Evolutionary conservation across 2,329 filamentous ascomycete species (phyloP), one percentile per base, ranked within the genome.

Genomic region (Colletotrichum cereale): DNA sequence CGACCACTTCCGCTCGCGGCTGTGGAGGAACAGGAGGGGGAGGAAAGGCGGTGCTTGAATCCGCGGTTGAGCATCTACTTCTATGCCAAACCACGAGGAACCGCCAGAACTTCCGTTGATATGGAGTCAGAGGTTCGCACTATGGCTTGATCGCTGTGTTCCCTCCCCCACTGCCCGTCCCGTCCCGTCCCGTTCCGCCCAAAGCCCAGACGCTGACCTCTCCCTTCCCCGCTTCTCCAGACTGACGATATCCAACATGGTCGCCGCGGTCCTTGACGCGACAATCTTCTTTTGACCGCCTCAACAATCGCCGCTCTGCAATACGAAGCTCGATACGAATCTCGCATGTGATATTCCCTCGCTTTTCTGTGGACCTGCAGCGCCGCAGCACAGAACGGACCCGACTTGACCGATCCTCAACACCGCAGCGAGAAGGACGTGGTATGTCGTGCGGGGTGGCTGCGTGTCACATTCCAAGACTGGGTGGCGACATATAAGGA

Each of bases 1-100:
- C 1, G 71, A 75, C 5, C 63, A 68, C 11, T 76, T 76, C 53
- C 73, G 77, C 40, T 74, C 75, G 14, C 71, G 71, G 40, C 73
- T 79, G 6, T 78, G 77, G 77, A 74, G 75, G 26, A 76, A 79
- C 34, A 77, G 77, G n/a, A n/a, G 16, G 76, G 76, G 38, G 75
- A 73, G 29, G 65, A 77, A n/a, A 76, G 77, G 18, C 80, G 76
- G 75, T 80, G 76, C 70, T 80, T 77, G 44, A 77, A 78, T 44
- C 79, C 78, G 4, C 76, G 76, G 3, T 38, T 74, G 47, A 69
- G 77, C 50, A 78, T 78, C 7, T 80, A 78, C 67, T 79, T 73
- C 60, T 79, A 78, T 24, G 78, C 79, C 36, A 79, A 79, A 80
- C 73, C 73, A 78, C 34, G 71, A 73, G n/a, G 77, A 79, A 47